These are phyloP conservation scores for Biscogniauxia mediterranea DNA, from an alignment of 2,329 filamentous ascomycete genomes.

Conservation along the genomic window DNA sequence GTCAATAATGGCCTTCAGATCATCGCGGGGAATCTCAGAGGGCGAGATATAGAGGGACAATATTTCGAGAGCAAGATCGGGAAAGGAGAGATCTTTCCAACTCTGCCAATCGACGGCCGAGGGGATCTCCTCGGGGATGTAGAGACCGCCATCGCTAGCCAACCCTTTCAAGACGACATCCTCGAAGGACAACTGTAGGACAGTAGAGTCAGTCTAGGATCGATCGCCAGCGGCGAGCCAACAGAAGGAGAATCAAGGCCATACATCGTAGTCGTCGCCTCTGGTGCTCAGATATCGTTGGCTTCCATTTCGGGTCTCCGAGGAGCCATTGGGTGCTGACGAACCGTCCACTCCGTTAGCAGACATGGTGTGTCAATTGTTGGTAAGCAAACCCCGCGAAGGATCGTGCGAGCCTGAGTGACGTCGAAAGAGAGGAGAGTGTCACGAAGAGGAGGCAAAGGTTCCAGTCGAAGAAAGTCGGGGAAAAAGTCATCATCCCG, in stretches of 20 bases:
- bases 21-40: constrained; percentile 74
- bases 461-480: background rate
- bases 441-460: background rate
- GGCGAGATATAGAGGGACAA: constrained; percentile 84
- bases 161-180: constrained; percentile 87
- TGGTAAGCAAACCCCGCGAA: background rate
- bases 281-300: constrained; percentile 52
- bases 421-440: background rate
- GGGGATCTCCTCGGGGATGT: constrained; percentile 83
- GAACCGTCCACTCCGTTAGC: constrained; percentile 36
- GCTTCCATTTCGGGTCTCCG: constrained; percentile 41
- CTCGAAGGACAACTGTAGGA: constrained; percentile 76
- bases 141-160: constrained; percentile 82
- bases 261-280: constrained; percentile 49
- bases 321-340: constrained; percentile 31
- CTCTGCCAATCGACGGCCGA: constrained; percentile 54
- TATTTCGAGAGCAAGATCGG: constrained; percentile 80
- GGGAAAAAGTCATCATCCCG: background rate
- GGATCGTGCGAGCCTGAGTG: background rate
- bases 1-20: constrained; percentile 80
- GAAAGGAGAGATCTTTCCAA: constrained; percentile 78
- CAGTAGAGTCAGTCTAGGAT: background rate
- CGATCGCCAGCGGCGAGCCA: constrained; percentile 6
- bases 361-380: constrained; percentile 35
- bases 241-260: constrained; percentile 13